A percentile compares a stretch with the other conserved stretches of the same genome.
These are phyloP conservation scores for Nannochloropsis salina DNA, from an alignment of 108 stramenopile genomes.

Conservation along the genomic window DNA sequence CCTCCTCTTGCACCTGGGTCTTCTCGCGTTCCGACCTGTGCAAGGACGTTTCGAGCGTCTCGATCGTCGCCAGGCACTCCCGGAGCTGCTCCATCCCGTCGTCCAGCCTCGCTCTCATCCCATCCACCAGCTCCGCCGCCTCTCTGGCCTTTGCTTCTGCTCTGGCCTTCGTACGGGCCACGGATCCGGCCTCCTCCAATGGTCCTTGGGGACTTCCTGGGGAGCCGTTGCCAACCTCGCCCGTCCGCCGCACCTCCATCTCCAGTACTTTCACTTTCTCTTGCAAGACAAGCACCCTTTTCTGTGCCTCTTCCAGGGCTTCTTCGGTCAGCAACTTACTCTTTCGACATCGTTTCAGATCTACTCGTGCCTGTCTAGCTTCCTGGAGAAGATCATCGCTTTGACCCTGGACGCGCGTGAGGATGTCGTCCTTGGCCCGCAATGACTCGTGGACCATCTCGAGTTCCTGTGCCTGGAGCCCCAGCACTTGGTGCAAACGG, in stretches of 20 bases:
- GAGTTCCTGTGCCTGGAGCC: neutral
- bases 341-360: constrained; percentile 16
- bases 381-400: neutral
- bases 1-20: neutral
- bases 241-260: too few species aligned
- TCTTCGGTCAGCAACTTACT: neutral
- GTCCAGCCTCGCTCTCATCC: neutral
- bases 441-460: constrained; percentile 1
- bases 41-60: neutral
- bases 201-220: too few species aligned
- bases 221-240: too few species aligned
- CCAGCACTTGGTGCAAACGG: neutral
- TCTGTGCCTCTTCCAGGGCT: neutral
- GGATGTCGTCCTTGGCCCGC: neutral
- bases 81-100: neutral
- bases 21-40: neutral
- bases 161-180: neutral
- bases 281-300: too few species aligned
- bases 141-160: neutral
- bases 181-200: too few species aligned
- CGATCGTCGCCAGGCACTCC: constrained; percentile 1
- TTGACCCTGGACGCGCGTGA: neutral
- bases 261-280: too few species aligned
- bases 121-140: neutral
- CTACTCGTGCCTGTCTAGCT: neutral